phyloP scores from a whole-genome alignment of 1,284 basidiomycete species.

The Erythrobasidium hasegawianum region DNA sequence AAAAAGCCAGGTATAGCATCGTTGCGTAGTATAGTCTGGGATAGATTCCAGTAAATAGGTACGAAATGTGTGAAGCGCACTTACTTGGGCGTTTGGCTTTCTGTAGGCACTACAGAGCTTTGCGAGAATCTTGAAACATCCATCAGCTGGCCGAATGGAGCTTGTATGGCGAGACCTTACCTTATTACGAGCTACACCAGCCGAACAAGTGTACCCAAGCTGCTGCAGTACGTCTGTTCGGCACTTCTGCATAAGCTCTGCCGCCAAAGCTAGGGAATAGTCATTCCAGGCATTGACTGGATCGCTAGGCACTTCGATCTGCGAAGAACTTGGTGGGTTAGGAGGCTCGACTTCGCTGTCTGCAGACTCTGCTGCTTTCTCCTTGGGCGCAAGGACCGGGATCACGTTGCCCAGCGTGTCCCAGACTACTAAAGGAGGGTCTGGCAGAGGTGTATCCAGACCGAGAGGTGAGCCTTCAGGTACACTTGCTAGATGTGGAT shows the following conservation, averaged over 20 bases:
- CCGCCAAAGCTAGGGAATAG: conserved; percentile 80
- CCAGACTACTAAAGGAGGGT: conserved; percentile 62
- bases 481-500: conserved; percentile 68
- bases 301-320: conserved; percentile 21
- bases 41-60: no score
- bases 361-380: conserved; percentile 35
- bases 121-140: conserved; percentile 44
- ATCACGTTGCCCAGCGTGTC: conserved; percentile 64
- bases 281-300: conserved; percentile 71
- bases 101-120: conserved; percentile 82
- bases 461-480: conserved; percentile 67
- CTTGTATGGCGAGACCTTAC: no score
- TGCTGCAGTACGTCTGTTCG: conserved; percentile 64
- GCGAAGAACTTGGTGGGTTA: conserved; percentile 10
- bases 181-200: conserved; percentile 94
- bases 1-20: conserved; percentile 76
- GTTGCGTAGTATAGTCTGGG: conserved; percentile 77
- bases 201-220: conserved; percentile 90
- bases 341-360: conserved; percentile 33
- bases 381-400: conserved; percentile 56
- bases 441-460: conserved; percentile 74
- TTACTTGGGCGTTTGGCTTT: conserved; percentile 78
- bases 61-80: no score
- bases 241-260: conserved; percentile 74
- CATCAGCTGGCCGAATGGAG: no score